Evolutionary conservation across 208 protist genomes (phyloP), one percentile per base, ranked within the genome.

Genomic region (Trypanosoma melophagium): DNA sequence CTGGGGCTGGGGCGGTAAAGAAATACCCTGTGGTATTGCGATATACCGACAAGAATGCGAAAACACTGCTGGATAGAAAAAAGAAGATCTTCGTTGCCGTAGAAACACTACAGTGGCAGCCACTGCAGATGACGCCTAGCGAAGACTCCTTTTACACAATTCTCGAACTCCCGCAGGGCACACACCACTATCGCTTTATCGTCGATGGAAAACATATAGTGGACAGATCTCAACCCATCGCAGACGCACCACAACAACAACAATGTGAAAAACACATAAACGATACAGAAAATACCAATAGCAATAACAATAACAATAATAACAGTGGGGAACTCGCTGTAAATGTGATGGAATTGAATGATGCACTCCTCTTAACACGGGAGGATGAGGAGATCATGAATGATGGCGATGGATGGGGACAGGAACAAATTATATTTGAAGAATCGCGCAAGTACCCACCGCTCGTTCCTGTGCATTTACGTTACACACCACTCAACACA

Each of bases 401-500:
- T 67, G 79, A 91, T 71, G 85, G 80, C 41, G 66, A 80, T 55
- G 89, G 89, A 24, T 93, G 87, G 84, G 86, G 91, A 2, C 85
- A 93, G 71, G 84, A 95, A 55, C 70, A 68, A 49, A 76, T 90
- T 47, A 84, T 92, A 66, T 95, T 93, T 66, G 83, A 93, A 64
- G 89, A 94, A 70, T 80, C 79, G 9, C 79, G 90, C 55, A 97
- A 95, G 73, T 89, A 92, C 64, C 92, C 92, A 19, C 92, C 92
- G 2, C 86, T 97, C 28, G 74, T 94, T n/a, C 92, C 92, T 25
- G 81, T 93, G 38, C 92, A 97, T 64, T 74, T 97, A 53, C 87
- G 92, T 45, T 97, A 94, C 77, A 95, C 92, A 35, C 92, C 92
- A 13, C 86, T 97, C 22, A 95, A 94, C 66, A 94, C 89, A n/a